Conservation (phyloP, 768 basidiomycete genomes). For the Lactifluus pinguis region DNA sequence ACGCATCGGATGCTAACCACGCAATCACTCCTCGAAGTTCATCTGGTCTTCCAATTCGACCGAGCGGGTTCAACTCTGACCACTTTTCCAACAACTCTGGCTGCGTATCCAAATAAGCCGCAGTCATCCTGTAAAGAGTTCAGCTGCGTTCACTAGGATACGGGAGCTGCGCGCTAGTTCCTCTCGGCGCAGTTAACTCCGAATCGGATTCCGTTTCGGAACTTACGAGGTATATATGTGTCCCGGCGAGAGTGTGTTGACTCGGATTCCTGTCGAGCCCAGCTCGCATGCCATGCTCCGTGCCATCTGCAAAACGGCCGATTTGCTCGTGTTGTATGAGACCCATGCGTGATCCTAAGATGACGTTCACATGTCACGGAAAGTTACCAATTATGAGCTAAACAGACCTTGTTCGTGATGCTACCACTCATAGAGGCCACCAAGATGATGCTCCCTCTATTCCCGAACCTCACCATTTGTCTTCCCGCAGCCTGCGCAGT, state of each 20-base stretch:
- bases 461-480: conserved; percentile 30
- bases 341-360: conserved; percentile 63
- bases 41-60: conserved; percentile 60
- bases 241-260: conserved; percentile 70
- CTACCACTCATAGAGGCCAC: conserved; percentile 37
- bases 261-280: conserved; percentile 53
- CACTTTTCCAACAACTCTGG: conserved; percentile 57
- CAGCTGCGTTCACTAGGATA: background rate
- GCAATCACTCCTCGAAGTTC: conserved; percentile 63
- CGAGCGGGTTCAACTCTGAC: conserved; percentile 61
- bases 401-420: conserved; percentile 56
- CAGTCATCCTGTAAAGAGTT: conserved; percentile 50
- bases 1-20: conserved; percentile 71
- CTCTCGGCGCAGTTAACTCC: conserved; percentile 8
- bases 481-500: conserved; percentile 31
- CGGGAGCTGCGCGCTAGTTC: conserved; percentile 1
- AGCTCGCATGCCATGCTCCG: conserved; percentile 80
- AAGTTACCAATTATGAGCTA: background rate
- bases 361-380: background rate
- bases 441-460: conserved; percentile 33
- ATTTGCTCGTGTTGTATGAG: conserved; percentile 70
- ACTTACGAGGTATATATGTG: conserved; percentile 51
- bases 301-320: conserved; percentile 71
- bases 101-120: conserved; percentile 55
- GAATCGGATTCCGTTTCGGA: background rate